phyloP scores from a whole-genome alignment of 192 early-diverging fungal genomes.

The Backusella circina region DNA sequence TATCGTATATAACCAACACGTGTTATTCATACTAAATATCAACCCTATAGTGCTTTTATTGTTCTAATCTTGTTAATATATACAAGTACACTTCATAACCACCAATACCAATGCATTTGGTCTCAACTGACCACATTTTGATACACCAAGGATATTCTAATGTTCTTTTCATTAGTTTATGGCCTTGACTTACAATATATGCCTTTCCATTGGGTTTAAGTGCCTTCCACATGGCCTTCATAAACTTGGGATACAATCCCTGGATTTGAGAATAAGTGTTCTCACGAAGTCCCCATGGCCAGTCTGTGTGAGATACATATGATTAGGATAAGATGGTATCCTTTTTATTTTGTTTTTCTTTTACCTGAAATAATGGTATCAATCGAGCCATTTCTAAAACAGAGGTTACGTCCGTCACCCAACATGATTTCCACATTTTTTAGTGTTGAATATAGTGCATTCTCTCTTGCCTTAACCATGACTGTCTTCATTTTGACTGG shows the following conservation, averaged over 20 bases:
- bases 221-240: slow-evolving; percentile 33
- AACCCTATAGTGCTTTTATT: neutral
- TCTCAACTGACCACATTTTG: slow-evolving; percentile 15
- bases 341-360: neutral
- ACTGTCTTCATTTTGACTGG: slow-evolving; percentile 17
- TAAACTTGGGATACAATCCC: slow-evolving; percentile 39
- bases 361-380: slow-evolving; percentile 29
- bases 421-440: slow-evolving; percentile 24
- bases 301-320: slow-evolving; percentile 15
- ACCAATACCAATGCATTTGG: slow-evolving; percentile 18
- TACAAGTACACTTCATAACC: slow-evolving; percentile 28
- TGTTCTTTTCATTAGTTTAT: slow-evolving; percentile 38
- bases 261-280: slow-evolving; percentile 11
- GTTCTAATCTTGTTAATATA: slow-evolving; percentile 13
- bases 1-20: too few species aligned
- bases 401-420: slow-evolving; percentile 23
- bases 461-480: slow-evolving; percentile 18
- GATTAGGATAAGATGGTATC: neutral
- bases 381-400: slow-evolving; percentile 21
- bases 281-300: slow-evolving; percentile 35
- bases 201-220: slow-evolving; percentile 34
- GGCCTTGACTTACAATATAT: slow-evolving; percentile 40
- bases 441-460: slow-evolving; percentile 3
- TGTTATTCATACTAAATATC: too few species aligned
- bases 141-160: slow-evolving; percentile 28